Conservation (phyloP, 768 basidiomycete species). For the Podaxis sp. region DNA sequence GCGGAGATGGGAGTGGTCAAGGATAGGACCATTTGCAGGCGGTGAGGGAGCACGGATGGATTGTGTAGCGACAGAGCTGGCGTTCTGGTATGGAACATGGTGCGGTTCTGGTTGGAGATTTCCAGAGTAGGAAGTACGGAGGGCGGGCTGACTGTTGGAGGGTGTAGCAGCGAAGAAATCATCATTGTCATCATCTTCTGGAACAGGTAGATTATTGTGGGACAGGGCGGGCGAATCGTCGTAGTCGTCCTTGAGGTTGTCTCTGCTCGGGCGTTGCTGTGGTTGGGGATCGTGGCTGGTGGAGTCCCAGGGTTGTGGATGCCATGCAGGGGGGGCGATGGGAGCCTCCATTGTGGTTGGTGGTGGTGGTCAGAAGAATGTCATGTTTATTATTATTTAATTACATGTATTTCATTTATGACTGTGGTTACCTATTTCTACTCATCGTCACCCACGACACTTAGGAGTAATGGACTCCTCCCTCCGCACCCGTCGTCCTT, state of each 20-base stretch:
- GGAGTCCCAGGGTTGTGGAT: conserved; percentile 9
- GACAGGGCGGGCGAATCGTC: conserved; percentile 29
- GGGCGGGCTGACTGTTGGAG: conserved; percentile 23
- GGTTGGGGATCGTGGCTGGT: conserved; percentile 4
- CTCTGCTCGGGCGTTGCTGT: conserved; percentile 18
- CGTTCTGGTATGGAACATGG: conserved; percentile 23
- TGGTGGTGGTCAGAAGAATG: conserved; percentile 11
- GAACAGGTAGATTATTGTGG: conserved; percentile 33
- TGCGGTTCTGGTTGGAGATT: conserved; percentile 21
- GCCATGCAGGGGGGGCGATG: conserved; percentile 1
- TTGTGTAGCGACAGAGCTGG: conserved; percentile 43
- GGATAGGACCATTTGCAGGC: conserved; percentile 59
- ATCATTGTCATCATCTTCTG: conserved; percentile 45
- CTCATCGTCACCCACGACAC: conserved; percentile 1
- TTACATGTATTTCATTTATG: background rate
- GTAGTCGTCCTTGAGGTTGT: conserved; percentile 21
- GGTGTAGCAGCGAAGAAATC: conserved; percentile 41
- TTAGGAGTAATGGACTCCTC: conserved; percentile 43
- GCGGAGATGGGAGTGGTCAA: conserved; percentile 89
- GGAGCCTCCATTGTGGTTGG: conserved; percentile 9
- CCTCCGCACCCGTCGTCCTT: conserved; percentile 43
- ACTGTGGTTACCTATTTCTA: background rate
- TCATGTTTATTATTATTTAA: conserved; percentile 11
- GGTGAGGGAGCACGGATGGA: conserved; percentile 68
- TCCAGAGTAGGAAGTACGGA: conserved; percentile 28